A percentile compares a stretch with the other conserved stretches of the same genome.
Evolutionary conservation across 139 green algal genomes (phyloP).

Genomic region (Haematococcus lacustris): DNA sequence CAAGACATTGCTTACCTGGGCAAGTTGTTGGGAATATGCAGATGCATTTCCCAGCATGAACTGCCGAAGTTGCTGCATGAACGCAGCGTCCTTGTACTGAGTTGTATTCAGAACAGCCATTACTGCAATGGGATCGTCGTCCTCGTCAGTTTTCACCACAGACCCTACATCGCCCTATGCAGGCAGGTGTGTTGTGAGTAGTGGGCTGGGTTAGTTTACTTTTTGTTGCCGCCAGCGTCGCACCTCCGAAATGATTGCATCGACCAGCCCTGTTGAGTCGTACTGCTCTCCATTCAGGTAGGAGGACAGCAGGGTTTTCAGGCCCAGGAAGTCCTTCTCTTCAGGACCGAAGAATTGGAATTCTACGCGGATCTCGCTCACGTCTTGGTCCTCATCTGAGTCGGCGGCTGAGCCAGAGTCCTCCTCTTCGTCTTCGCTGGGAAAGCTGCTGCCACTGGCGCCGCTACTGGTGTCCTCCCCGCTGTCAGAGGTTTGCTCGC

Average conservation of each 20-base stretch:
- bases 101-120: conserved; percentile 58
- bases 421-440: not conserved
- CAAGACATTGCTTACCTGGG: no score
- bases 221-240: not conserved
- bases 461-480: not conserved
- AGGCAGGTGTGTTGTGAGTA: not conserved
- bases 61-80: conserved; percentile 44
- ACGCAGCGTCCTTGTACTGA: conserved; percentile 29
- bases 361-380: conserved; percentile 66
- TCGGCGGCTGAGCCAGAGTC: not conserved
- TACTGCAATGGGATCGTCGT: conserved; percentile 77
- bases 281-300: conserved; percentile 75
- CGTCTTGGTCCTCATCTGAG: not conserved
- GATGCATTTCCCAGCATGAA: conserved; percentile 53
- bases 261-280: conserved; percentile 55
- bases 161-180: conserved; percentile 61
- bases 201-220: not conserved
- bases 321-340: conserved; percentile 80
- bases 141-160: conserved; percentile 76
- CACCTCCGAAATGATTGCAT: conserved; percentile 76
- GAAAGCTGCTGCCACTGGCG: not conserved
- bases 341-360: conserved; percentile 84
- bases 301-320: conserved; percentile 66
- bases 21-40: no score
- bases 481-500: not conserved